These are phyloP conservation scores for Stropharia rugosoannulata DNA, from an alignment of 768 basidiomycete species.

Conservation along the genomic window DNA sequence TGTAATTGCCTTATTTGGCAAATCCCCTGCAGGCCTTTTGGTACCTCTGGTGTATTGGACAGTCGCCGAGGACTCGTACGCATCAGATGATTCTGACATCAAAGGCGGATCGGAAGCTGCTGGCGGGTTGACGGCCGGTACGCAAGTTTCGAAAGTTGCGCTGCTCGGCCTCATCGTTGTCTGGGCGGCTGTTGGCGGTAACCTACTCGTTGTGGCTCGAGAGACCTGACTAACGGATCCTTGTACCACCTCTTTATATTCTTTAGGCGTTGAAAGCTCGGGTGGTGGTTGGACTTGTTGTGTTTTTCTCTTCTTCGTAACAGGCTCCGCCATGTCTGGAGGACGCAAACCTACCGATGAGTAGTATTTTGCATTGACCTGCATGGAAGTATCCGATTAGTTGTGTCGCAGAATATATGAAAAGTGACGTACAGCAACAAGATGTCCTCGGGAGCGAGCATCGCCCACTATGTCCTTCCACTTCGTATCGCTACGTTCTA, in stretches of 20 bases:
- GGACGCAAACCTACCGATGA: slow-evolving; percentile 18
- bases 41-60: not conserved
- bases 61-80: too few species aligned
- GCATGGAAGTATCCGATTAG: slow-evolving; percentile 2
- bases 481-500: slow-evolving; percentile 78
- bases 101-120: too few species aligned
- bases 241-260: slow-evolving; percentile 9
- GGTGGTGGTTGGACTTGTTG: not conserved
- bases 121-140: too few species aligned
- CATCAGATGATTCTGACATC: too few species aligned
- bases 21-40: not conserved
- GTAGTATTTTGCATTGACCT: slow-evolving; percentile 35
- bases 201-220: slow-evolving; percentile 17
- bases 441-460: slow-evolving; percentile 60
- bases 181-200: not conserved
- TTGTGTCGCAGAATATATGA: not conserved
- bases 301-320: slow-evolving; percentile 4
- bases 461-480: slow-evolving; percentile 82
- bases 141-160: not conserved
- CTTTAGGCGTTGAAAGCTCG: slow-evolving; percentile 9
- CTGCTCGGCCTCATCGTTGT: not conserved
- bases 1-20: not conserved
- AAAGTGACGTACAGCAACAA: slow-evolving; percentile 56
- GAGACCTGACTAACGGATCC: not conserved
- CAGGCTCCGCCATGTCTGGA: not conserved